Conservation (phyloP, 129 eudicot genomes). For the carrot (Daucus carota) region DH1_v3.0 NC_030386.2:30572001-30572500, state of each 20-base stretch:
- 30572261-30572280: background rate
- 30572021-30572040: background rate
- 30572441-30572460: background rate
- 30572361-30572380: background rate
- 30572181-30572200: conserved; percentile 67
- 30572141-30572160: conserved; percentile 67
- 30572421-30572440: background rate
- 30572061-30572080: background rate
- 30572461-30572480: background rate
- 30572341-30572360: background rate
- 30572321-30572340: conserved; percentile 18
- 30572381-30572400: background rate
- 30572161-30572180: conserved; percentile 65
- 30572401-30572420: background rate
- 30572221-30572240: conserved; percentile 60
- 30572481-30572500: background rate
- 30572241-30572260: conserved; percentile 10
- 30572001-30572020: background rate
- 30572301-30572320: conserved; percentile 24
- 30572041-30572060: background rate
- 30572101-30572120: background rate
- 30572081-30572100: background rate
- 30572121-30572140: conserved; percentile 21
- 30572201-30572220: conserved; percentile 79
- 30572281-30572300: conserved; percentile 25